Evolutionary conservation across 2,329 filamentous ascomycete species (phyloP), one percentile per base, ranked within the genome.

Genomic region (Pyricularia pennisetigena): DNA sequence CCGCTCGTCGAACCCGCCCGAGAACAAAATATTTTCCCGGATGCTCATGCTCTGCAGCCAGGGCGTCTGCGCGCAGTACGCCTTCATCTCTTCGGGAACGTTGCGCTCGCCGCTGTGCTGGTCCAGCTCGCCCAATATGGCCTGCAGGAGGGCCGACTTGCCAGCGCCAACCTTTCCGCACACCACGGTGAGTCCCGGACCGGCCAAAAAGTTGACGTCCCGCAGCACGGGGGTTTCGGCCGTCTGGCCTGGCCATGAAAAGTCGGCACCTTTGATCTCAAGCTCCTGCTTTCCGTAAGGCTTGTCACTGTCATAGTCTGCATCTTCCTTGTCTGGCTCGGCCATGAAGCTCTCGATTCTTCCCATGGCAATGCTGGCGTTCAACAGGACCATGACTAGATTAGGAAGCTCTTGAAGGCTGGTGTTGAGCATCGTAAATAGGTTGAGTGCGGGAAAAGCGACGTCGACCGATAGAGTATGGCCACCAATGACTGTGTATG

Each of bases 271-370:
- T 2, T 83, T 79, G 64, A 96, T 81, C 59, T 83, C 76, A 24
- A 89, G 79, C 20, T 83, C 79, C 23, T 79, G 70, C 14, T 72
- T 70, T 0, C 73, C 75, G 0, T 68, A 72, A 9, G 74, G 72
- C 28, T 67, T 70, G 7, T 54, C 9, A 59, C 69, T 3, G 3
- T 82, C 77, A 9, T 75, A 73, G 4, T 80, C 79, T 3, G 77
- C 76, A 30, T 85, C 82, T 32, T 86, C 85, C 72, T 93, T 92
- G 73, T 97, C 88, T 0, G 92, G 92, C 76, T 97, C 93, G 0
- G 82, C 80, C 92, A 97, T 96, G 78, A 96, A 97, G 26, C 86
- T 84, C 73, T 97, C 91, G 24, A 97, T 92, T 71, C 93, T 89
- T 9, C 86, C 87, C 70, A 97, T 87, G 0, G 93, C 90, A 23